Conservation (phyloP, 208 protist species). For the Phytomonas sp. region DNA sequence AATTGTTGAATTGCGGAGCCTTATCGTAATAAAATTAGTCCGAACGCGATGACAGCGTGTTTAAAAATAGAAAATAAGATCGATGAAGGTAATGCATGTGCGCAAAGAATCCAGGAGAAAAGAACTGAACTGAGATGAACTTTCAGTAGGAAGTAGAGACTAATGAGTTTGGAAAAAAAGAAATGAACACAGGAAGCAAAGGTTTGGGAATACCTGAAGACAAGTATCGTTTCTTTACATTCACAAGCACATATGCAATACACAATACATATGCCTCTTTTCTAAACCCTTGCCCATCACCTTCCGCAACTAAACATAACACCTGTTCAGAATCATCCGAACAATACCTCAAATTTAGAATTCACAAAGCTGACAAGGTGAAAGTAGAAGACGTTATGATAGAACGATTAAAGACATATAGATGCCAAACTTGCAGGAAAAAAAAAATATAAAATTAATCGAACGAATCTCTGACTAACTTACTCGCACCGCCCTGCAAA, state of each 20-base stretch:
- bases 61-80: neutral
- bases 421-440: neutral
- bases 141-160: conserved; percentile 3
- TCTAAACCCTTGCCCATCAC: neutral
- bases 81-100: neutral
- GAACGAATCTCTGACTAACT: neutral
- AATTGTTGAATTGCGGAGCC: neutral
- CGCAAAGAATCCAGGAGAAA: neutral
- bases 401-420: neutral
- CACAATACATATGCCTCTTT: neutral
- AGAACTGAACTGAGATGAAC: conserved; percentile 3
- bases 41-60: neutral
- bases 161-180: neutral
- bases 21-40: neutral
- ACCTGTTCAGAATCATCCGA: neutral
- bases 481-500: neutral
- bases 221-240: neutral
- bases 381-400: neutral
- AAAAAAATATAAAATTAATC: neutral
- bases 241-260: conserved; percentile 1
- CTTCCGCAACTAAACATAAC: neutral
- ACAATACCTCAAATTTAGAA: neutral
- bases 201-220: conserved; percentile 5
- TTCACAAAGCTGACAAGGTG: neutral
- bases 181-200: conserved; percentile 10